Evolutionary conservation across 345 rosid genomes (phyloP).

Genomic region (Durio zibethinus): DNA sequence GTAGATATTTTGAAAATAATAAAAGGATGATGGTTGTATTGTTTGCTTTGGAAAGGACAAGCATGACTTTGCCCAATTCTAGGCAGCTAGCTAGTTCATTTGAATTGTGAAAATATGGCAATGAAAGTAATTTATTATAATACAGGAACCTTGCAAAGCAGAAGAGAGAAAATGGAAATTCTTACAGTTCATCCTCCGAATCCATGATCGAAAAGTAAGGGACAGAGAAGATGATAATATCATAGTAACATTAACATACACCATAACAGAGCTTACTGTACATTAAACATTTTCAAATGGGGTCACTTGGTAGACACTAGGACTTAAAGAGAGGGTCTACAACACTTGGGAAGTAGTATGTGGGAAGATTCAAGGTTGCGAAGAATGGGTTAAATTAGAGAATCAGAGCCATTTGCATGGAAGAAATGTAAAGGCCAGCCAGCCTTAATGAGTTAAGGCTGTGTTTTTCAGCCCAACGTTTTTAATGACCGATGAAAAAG

Average conservation of each 20-base stretch:
- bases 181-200: neutral
- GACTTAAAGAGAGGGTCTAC: conserved; percentile 10
- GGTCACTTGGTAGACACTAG: conserved; percentile 25
- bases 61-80: conserved; percentile 7
- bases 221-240: conserved; percentile 17
- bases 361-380: conserved; percentile 4
- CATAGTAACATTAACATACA: conserved; percentile 1
- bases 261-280: conserved; percentile 31
- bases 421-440: neutral
- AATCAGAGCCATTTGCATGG: conserved; percentile 21
- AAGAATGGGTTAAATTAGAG: conserved; percentile 36
- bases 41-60: conserved; percentile 8
- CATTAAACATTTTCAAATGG: conserved; percentile 26
- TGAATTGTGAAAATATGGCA: conserved; percentile 3
- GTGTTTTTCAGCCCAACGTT: neutral
- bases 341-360: conserved; percentile 14
- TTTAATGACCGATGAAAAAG: neutral
- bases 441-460: neutral
- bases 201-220: neutral
- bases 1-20: neutral
- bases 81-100: neutral
- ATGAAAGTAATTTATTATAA: neutral
- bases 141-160: neutral
- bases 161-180: neutral
- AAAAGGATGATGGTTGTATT: neutral